Evolutionary conservation across 345 rosid genomes (phyloP).

Genomic region (Bruguiera parviflora): DNA sequence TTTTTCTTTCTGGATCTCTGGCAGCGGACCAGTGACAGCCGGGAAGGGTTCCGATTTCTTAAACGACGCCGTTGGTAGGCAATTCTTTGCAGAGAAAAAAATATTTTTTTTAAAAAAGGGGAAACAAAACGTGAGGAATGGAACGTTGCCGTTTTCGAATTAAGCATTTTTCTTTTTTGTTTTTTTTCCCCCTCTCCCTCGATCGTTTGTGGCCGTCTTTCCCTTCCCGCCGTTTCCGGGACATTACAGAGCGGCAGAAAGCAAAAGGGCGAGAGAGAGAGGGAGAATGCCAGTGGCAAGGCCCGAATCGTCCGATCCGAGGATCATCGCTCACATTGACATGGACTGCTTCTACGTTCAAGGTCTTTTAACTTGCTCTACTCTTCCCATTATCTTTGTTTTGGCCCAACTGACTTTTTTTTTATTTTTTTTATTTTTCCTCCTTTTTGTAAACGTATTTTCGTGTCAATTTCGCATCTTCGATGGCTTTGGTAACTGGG

Average conservation of each 20-base stretch:
- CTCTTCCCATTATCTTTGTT: background rate
- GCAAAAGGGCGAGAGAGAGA: background rate
- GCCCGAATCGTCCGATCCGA: conserved; percentile 60
- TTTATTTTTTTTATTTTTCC: background rate
- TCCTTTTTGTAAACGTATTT: no score
- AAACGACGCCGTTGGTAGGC: background rate
- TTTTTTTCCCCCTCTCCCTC: no score
- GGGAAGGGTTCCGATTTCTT: no score
- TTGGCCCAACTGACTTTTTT: no score
- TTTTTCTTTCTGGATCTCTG: no score
- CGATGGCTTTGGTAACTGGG: no score
- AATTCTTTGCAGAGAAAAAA: background rate
- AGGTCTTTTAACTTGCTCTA: conserved; percentile 30
- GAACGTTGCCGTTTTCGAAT: background rate
- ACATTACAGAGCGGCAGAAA: no score
- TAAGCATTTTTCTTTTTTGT: background rate
- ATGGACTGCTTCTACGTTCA: conserved; percentile 99
- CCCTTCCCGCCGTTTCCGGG: no score
- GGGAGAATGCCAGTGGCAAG: conserved; percentile 69
- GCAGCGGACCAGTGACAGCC: no score
- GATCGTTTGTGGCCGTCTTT: no score
- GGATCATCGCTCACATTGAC: conserved; percentile 87
- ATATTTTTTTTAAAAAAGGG: no score
- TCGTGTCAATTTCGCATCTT: no score
- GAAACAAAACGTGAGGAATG: background rate